These are phyloP conservation scores for Sporothrix pseudoabietina DNA, from an alignment of 2,329 filamentous ascomycete species.

Conservation along the genomic window DNA sequence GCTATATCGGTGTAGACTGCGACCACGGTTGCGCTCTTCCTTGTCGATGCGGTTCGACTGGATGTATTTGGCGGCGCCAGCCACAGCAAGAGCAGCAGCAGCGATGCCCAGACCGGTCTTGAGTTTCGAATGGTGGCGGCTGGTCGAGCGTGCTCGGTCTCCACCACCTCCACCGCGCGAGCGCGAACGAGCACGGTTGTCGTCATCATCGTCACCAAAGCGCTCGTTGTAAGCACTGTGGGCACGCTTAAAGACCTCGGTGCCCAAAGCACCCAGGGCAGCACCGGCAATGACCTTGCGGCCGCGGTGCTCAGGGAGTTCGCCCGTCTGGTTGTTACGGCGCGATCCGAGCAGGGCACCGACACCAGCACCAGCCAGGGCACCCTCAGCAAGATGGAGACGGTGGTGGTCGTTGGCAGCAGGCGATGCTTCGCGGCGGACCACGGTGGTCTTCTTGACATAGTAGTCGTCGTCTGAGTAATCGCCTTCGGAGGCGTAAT, in stretches of 20 bases:
- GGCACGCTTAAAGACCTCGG: conserved; percentile 62
- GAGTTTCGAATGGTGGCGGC: conserved; percentile 51
- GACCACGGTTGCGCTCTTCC: conserved; percentile 60
- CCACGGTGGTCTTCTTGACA: conserved; percentile 47
- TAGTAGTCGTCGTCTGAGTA: conserved; percentile 49
- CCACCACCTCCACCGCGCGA: conserved; percentile 39
- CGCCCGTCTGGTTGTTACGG: conserved; percentile 54
- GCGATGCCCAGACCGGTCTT: conserved; percentile 65
- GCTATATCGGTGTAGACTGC: conserved; percentile 53
- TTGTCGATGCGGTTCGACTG: conserved; percentile 62
- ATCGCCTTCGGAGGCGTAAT: conserved; percentile 43
- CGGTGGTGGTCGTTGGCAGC: conserved; percentile 51
- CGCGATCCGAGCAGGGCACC: conserved; percentile 61
- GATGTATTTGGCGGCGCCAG: conserved; percentile 66
- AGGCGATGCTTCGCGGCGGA: conserved; percentile 55
- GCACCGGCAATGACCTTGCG: conserved; percentile 64
- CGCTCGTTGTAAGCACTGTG: conserved; percentile 63
- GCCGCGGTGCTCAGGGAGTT: conserved; percentile 55
- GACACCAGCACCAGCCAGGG: conserved; percentile 63
- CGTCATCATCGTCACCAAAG: conserved; percentile 45
- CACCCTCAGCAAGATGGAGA: conserved; percentile 65
- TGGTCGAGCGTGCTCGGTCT: conserved; percentile 44
- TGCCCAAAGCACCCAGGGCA: conserved; percentile 63
- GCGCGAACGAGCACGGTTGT: conserved; percentile 29
- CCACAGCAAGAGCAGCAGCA: conserved; percentile 64